Base-by-base conservation (phyloP, 2,329 filamentous ascomycete genomes). In the Trichophyton schoenleinii region DNA sequence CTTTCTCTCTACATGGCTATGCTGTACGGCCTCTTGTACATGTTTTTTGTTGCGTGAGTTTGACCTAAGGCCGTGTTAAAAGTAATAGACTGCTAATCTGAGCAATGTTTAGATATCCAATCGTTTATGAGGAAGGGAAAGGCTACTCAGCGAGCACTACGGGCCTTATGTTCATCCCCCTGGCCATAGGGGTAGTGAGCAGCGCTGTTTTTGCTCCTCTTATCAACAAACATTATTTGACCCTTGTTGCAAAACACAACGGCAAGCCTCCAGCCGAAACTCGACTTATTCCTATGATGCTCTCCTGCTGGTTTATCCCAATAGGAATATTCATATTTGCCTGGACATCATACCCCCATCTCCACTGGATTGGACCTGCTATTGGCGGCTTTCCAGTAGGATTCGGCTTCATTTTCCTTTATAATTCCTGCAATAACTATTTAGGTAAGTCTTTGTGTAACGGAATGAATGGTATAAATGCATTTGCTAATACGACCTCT, bases 1-100 rank as follows among this genome's bases (percentile, higher is more conserved):
- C 87, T 95, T 68, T 84, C 86, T 0, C 66, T 95, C 1, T 95
- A 95, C 78, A 95, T 94, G 88, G 87, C 84, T 1, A 87, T 94
- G 0, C 79, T 92, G 0, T 77, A 78, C 59, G 76, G 77, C 5
- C 66, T 80, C 3, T 76, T 73, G 36, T 80, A 80, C 69, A 80
- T 81, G 78, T 80, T 80, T 68, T 80, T 79, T 62, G 71, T 78
- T 63, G 74, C 77, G 66, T 75, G 71, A 68, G 62, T 87, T 76
- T 3, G 2, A 3, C 2, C 28, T 15, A 15, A 83, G 36, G 82
- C 86, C 67, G n/a, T 46, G 2, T 28, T 20, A 8, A 11, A 5
- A 34, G 31, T 28, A 28, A 31, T 25, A 7, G 2, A 38, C 34
- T 3, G 31, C 65, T 69, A 61, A 71, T 59, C n/a, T 28, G 13